These are phyloP conservation scores for Pyrenochaeta sp. DNA, from an alignment of 2,329 filamentous ascomycete genomes.

Conservation along the genomic window DNA sequence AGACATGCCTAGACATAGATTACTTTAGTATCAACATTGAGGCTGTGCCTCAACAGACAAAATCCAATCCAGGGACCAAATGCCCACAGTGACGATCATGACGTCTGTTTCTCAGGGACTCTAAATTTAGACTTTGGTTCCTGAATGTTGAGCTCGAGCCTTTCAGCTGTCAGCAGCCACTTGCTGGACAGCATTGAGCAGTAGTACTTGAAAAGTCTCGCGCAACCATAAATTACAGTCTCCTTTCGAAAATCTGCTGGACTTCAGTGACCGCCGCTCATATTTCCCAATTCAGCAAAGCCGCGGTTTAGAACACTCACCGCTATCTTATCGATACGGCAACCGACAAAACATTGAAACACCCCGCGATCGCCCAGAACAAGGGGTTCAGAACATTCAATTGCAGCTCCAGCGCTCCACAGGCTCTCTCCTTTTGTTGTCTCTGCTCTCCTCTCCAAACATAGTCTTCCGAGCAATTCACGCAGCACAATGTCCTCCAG, in stretches of 20 bases:
- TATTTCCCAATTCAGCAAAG: background rate
- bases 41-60: too few relatives aligned
- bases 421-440: background rate
- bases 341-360: constrained; percentile 7
- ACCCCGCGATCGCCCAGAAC: background rate
- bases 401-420: background rate
- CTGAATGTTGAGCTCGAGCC: constrained; percentile 4
- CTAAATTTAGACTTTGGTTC: constrained; percentile 18
- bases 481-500: constrained; percentile 20
- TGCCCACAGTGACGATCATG: constrained; percentile 3
- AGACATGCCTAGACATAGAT: background rate
- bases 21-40: background rate
- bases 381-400: background rate
- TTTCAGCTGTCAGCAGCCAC: constrained; percentile 1
- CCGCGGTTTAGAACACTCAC: constrained; percentile 19
- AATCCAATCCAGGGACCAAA: background rate
- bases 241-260: background rate
- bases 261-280: background rate
- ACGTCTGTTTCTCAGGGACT: constrained; percentile 2
- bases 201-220: background rate
- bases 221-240: background rate
- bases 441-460: background rate
- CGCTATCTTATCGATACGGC: constrained; percentile 40
- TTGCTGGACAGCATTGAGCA: background rate
- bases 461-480: background rate